Percentiles rank a stretch among this genome's conserved stretches.
These are phyloP conservation scores for Hypholoma fasciculare DNA, from an alignment of 768 basidiomycete species.

Conservation along the genomic window DNA sequence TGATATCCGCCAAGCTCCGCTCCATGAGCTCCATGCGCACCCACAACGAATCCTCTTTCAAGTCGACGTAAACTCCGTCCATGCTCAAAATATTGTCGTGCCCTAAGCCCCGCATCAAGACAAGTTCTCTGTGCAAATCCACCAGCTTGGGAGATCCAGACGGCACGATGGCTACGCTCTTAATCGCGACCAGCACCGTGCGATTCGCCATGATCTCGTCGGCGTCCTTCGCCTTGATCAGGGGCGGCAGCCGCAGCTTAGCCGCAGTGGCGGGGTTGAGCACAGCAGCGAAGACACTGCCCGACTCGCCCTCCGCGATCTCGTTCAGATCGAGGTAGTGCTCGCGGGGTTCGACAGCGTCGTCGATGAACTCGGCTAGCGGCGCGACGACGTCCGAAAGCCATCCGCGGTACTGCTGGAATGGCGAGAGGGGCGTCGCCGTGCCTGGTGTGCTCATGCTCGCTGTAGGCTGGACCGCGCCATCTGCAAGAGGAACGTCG, in stretches of 20 bases:
- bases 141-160: slow-evolving; percentile 60
- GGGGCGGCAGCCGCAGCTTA: slow-evolving; percentile 40
- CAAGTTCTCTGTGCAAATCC: slow-evolving; percentile 63
- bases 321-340: slow-evolving; percentile 71
- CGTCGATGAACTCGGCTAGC: slow-evolving; percentile 63
- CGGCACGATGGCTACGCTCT: slow-evolving; percentile 63
- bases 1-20: slow-evolving; percentile 80
- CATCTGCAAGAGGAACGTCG: slow-evolving; percentile 14
- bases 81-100: slow-evolving; percentile 66
- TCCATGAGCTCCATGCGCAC: slow-evolving; percentile 92
- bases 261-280: slow-evolving; percentile 30
- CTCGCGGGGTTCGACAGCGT: slow-evolving; percentile 57
- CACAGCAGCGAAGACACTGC: slow-evolving; percentile 58
- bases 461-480: slow-evolving; percentile 6
- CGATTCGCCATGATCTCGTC: slow-evolving; percentile 32
- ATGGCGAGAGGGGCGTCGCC: slow-evolving; percentile 41
- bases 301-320: slow-evolving; percentile 83
- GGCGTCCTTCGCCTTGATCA: slow-evolving; percentile 37
- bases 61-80: slow-evolving; percentile 71
- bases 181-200: slow-evolving; percentile 68
- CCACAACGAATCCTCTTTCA: slow-evolving; percentile 71
- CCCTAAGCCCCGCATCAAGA: slow-evolving; percentile 52
- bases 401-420: slow-evolving; percentile 61
- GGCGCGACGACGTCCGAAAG: slow-evolving; percentile 59
- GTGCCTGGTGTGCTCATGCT: slow-evolving; percentile 27